Base-by-base conservation (phyloP, 73 alveolate genomes). In the Paramecium sexaurelia region DNA sequence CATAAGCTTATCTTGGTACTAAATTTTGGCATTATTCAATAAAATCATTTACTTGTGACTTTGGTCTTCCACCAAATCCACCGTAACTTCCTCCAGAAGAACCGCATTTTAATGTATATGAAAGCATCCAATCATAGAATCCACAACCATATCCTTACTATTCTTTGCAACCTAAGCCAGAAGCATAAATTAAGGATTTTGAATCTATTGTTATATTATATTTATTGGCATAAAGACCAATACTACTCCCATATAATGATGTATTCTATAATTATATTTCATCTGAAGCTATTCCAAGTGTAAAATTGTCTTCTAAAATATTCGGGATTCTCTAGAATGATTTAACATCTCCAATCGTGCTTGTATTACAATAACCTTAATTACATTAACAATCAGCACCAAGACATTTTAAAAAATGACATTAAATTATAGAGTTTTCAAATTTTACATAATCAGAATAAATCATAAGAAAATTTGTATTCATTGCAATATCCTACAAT, bases 61-160 rank as follows among this genome's bases (percentile, higher is more conserved):
- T 51, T 51, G 67, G 67, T 17, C 33, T 51, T 51, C 87, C 87
- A 29, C 87, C 87, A 4, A 32, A 29, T 10, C 87, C 67, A 20
- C 87, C 87, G 11, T 73, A 36, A n/a, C 87, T 73, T 35, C 87
- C 87, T 15, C 87, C 87, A 29, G 87, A 29, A 1, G 57, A 35
- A 15, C 87, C 87, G 35, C 87, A 73, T 73, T 73, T 29, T 5
- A 35, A 22, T 13, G 57, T 73, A 73, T 29, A 41, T 20, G 40
- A 19, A 17, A 61, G 19, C 19, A 61, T 61, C 83, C 83, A 61
- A 61, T 61, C 83, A 10, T n/a, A 61, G 39, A 61, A 61, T n/a
- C 83, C 83, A 61, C 83, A 61, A n/a, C 83, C 83, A 20, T 29
- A 35, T 37, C 87, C 87, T 73, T 73, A 35, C 13, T 37, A 29